These are phyloP conservation scores for Nothophytophthora sp. DNA, from an alignment of 352 stramenopile species.

Conservation along the genomic window DNA sequence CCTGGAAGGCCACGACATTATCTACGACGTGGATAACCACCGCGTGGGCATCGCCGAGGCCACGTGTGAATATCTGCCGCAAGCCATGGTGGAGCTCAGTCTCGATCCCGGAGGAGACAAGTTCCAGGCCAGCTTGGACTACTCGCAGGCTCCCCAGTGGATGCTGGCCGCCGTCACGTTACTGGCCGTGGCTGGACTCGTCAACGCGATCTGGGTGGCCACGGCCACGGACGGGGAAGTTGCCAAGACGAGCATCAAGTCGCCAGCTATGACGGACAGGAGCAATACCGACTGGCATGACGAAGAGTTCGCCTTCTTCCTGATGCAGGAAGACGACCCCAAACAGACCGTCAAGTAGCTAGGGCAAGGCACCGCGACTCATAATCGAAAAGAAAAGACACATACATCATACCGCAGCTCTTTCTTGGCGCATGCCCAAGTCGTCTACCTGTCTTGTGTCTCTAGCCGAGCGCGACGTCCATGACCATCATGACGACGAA, in stretches of 20 bases:
- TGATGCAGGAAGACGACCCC: conserved; percentile 51
- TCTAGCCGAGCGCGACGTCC: conserved; percentile 82
- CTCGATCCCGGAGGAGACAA: conserved; percentile 60
- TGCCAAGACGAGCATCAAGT: not conserved
- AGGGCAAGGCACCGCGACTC: conserved; percentile 2
- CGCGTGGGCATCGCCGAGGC: conserved; percentile 65
- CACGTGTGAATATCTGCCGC: conserved; percentile 39
- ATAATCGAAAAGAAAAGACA: conserved; percentile 11
- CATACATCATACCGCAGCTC: no score
- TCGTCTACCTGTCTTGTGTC: no score
- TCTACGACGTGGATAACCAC: conserved; percentile 78
- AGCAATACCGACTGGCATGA: conserved; percentile 16
- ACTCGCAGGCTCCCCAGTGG: conserved; percentile 39
- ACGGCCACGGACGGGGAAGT: conserved; percentile 13
- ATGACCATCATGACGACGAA: conserved; percentile 94
- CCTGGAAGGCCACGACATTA: conserved; percentile 68
- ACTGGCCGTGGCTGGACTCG: conserved; percentile 44
- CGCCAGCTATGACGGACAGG: not conserved
- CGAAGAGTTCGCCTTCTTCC: conserved; percentile 48
- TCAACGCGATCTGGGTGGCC: conserved; percentile 57
- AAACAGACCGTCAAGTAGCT: conserved; percentile 8
- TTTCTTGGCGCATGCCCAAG: no score
- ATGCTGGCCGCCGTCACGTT: conserved; percentile 42
- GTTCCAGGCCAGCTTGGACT: conserved; percentile 41
- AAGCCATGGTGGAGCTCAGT: conserved; percentile 47